A percentile compares a stretch with the other conserved stretches of the same genome.
phyloP scores from a whole-genome alignment of 2,329 filamentous ascomycete species.

The Tolypocladium album region DNA sequence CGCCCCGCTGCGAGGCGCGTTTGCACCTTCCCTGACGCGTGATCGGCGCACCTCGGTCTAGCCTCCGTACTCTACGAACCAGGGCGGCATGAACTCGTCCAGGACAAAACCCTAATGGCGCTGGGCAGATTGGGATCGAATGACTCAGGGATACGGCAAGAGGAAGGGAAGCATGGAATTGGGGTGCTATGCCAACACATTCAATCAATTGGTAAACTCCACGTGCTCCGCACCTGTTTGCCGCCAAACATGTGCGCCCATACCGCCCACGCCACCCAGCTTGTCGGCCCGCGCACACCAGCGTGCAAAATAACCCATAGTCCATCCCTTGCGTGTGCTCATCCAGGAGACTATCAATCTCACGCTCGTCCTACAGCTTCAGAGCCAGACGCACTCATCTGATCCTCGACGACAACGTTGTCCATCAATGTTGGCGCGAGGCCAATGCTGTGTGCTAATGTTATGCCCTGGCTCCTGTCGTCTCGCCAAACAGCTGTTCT shows the following conservation, averaged over 20 bases:
- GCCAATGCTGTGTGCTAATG: background rate
- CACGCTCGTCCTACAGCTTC: background rate
- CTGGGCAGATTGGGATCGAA: background rate
- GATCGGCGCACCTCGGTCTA: background rate
- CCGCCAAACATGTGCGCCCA: background rate
- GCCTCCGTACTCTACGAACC: background rate
- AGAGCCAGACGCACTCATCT: background rate
- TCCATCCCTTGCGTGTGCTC: background rate
- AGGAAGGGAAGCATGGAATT: background rate
- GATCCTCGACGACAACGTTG: background rate
- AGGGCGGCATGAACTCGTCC: background rate
- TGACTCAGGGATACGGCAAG: background rate
- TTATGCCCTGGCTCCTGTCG: background rate
- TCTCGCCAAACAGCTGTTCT: background rate
- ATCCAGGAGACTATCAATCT: background rate
- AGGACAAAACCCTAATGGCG: background rate
- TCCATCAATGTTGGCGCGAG: background rate
- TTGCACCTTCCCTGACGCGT: background rate
- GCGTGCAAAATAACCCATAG: background rate
- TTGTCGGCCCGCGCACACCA: background rate
- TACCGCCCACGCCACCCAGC: background rate
- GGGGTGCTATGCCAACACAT: background rate
- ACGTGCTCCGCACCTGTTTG: background rate
- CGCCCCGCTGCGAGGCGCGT: background rate
- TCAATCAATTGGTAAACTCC: background rate